These are phyloP conservation scores for Vinca minor DNA, from an alignment of 257 asterid genomes.

Conservation along the genomic window DNA sequence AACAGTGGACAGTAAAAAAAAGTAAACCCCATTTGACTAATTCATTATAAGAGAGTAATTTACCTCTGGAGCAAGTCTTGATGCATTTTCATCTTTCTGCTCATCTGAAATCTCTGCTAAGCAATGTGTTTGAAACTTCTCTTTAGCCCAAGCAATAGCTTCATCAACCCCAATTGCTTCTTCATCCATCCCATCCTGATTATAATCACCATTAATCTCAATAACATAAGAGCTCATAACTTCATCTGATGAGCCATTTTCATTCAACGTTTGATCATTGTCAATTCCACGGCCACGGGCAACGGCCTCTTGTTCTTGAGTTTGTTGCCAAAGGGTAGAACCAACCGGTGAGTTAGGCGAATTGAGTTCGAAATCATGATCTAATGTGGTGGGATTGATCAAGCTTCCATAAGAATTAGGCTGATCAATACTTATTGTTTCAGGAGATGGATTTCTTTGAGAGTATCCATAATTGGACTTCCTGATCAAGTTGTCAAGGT, in stretches of 20 bases:
- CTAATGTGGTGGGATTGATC: slow-evolving; percentile 36
- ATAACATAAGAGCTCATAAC: slow-evolving; percentile 65
- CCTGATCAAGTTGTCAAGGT: slow-evolving; percentile 23
- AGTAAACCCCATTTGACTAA: too few relatives aligned
- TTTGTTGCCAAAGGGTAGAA: slow-evolving; percentile 47
- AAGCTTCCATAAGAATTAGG: slow-evolving; percentile 39
- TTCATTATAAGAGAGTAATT: too few relatives aligned
- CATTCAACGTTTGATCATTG: slow-evolving; percentile 22
- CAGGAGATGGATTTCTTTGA: slow-evolving; percentile 56
- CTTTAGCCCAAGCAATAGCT: slow-evolving; percentile 83
- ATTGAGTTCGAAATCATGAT: slow-evolving; percentile 36
- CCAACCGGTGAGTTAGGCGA: slow-evolving; percentile 47
- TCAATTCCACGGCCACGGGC: slow-evolving; percentile 13
- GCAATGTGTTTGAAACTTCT: slow-evolving; percentile 45
- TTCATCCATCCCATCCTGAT: slow-evolving; percentile 37
- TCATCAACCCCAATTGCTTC: slow-evolving; percentile 69
- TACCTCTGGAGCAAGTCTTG: slow-evolving; percentile 11
- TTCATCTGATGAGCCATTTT: slow-evolving; percentile 23
- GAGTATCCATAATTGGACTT: slow-evolving; percentile 34
- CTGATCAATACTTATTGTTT: slow-evolving; percentile 40
- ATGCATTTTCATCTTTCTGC: slow-evolving; percentile 11
- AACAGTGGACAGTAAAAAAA: too few relatives aligned
- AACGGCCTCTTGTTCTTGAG: slow-evolving; percentile 23
- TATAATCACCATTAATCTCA: slow-evolving; percentile 41
- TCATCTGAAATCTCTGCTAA: slow-evolving; percentile 34